Percentiles rank a stretch among this genome's conserved stretches.
Evolutionary conservation across 352 stramenopile species (phyloP).

Genomic region (Globisporangium spinosum): DNA sequence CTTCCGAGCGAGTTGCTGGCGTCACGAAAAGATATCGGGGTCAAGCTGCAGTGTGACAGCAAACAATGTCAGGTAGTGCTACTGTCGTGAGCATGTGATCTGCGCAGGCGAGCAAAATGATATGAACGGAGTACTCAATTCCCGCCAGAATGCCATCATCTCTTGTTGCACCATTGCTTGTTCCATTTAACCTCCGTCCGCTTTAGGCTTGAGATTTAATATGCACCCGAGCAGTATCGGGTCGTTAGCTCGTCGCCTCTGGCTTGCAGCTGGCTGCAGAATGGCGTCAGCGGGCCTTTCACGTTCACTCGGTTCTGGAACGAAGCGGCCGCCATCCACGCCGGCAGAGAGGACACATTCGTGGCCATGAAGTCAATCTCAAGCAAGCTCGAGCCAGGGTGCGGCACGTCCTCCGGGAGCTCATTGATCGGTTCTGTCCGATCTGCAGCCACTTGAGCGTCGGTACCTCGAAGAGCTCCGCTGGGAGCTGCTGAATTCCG

Average conservation of each 20-base stretch:
- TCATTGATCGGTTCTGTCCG: neutral
- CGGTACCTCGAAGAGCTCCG: slow-evolving; percentile 8
- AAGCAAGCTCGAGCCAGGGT: neutral
- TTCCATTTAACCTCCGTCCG: no score
- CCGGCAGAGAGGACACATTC: slow-evolving; percentile 10
- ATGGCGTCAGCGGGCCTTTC: neutral
- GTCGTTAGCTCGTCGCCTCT: neutral
- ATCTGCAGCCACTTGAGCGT: slow-evolving; percentile 11
- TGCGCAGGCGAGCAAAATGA: no score
- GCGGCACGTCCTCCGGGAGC: neutral
- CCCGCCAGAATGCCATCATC: no score
- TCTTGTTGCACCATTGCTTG: no score
- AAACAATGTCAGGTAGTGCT: no score
- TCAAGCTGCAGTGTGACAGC: no score
- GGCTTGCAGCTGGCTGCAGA: neutral
- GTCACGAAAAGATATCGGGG: no score
- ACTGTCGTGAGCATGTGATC: no score
- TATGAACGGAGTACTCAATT: no score
- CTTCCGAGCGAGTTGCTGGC: no score
- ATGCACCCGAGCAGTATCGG: no score
- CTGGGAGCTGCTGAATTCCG: neutral
- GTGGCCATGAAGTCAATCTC: slow-evolving; percentile 12
- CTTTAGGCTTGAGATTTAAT: no score
- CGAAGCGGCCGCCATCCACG: slow-evolving; percentile 3
- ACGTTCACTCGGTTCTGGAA: slow-evolving; percentile 2